Evolutionary conservation across 2,329 filamentous ascomycete genomes (phyloP).

Genomic region (Nemania serpens): DNA sequence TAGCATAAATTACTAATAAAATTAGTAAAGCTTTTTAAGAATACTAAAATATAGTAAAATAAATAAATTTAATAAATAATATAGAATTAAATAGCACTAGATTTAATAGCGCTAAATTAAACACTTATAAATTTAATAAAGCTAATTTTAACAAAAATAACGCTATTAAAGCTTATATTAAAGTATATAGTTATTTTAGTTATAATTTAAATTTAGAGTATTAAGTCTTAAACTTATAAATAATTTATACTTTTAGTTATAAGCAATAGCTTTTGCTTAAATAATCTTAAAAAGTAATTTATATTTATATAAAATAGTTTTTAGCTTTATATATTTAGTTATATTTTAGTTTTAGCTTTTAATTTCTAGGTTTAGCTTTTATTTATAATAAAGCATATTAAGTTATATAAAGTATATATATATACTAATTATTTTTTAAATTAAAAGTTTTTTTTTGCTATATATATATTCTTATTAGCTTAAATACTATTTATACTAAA

Average conservation of each 20-base stretch:
- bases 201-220: conserved; percentile 5
- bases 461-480: not conserved
- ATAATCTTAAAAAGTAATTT: too few species aligned
- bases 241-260: too few species aligned
- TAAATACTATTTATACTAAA: not conserved
- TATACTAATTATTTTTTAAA: too few species aligned
- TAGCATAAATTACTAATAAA: conserved; percentile 1
- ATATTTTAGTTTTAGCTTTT: not conserved
- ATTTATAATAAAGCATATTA: not conserved
- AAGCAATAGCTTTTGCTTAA: too few species aligned
- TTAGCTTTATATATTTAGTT: not conserved
- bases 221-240: not conserved
- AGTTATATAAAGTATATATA: too few species aligned
- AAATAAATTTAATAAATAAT: not conserved
- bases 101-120: not conserved
- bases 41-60: not conserved
- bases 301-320: too few species aligned
- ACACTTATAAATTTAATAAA: not conserved
- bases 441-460: too few species aligned
- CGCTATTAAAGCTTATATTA: too few species aligned
- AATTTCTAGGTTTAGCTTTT: not conserved
- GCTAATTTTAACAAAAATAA: not conserved
- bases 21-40: not conserved
- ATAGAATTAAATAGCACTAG: not conserved
- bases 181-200: not conserved